A percentile compares a stretch with the other conserved stretches of the same genome.
Evolutionary conservation across 106 monocot species (phyloP).

Genomic region (Iris macrosiphon): DNA sequence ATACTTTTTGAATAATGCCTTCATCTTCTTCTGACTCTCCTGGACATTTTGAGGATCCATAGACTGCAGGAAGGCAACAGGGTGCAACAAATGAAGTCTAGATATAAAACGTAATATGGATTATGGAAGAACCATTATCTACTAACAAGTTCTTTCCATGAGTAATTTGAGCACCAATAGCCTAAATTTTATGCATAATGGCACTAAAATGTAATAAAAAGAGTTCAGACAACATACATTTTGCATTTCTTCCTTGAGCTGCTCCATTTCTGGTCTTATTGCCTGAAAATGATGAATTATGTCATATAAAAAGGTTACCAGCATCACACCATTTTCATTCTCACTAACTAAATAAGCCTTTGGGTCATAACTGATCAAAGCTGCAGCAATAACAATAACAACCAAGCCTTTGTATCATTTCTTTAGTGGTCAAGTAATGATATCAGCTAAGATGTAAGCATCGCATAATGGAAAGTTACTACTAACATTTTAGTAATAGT

Average conservation of each 20-base stretch:
- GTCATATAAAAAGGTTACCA: background rate
- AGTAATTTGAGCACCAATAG: background rate
- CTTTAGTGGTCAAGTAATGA: too few relatives aligned
- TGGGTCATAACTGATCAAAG: too few relatives aligned
- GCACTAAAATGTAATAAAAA: background rate
- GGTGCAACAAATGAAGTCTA: background rate
- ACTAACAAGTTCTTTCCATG: background rate
- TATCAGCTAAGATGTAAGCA: too few relatives aligned
- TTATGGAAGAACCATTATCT: background rate
- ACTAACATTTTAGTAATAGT: too few relatives aligned
- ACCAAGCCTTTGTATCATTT: too few relatives aligned
- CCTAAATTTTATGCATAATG: background rate
- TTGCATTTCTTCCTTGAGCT: constrained; percentile 14
- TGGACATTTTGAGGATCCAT: constrained; percentile 19
- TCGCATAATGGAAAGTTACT: too few relatives aligned
- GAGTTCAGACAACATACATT: constrained; percentile 9
- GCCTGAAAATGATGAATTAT: constrained; percentile 5
- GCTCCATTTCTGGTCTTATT: constrained; percentile 23
- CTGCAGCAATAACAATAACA: too few relatives aligned
- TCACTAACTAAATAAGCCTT: too few relatives aligned
- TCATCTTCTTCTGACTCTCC: constrained; percentile 25
- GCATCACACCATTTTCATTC: too few relatives aligned
- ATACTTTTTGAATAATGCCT: constrained; percentile 27
- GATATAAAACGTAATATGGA: background rate
- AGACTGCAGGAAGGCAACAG: constrained; percentile 11